These are phyloP conservation scores for Leccinum subspadiceum DNA, from an alignment of 1,284 basidiomycete species.

Conservation along the genomic window DNA sequence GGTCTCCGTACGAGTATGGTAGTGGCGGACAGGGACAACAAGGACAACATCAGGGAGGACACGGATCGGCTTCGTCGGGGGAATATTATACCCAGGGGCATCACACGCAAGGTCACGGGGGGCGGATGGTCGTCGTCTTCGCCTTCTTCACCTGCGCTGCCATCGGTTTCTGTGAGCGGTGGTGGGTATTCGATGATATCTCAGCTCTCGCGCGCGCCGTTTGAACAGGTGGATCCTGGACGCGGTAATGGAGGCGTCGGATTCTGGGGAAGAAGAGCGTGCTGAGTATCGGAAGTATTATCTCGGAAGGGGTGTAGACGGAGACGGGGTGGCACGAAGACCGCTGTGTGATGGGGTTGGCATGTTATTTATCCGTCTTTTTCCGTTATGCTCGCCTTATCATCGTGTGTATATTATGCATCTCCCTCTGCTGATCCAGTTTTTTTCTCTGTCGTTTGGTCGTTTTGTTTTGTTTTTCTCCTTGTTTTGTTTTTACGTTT, in stretches of 20 bases:
- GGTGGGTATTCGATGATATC: constrained; percentile 32
- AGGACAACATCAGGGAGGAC: neutral
- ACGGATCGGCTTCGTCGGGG: constrained; percentile 19
- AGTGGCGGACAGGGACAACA: constrained; percentile 18
- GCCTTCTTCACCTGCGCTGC: constrained; percentile 28
- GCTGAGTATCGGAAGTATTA: constrained; percentile 72
- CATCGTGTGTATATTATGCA: neutral
- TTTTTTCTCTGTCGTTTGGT: neutral
- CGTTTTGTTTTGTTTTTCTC: neutral
- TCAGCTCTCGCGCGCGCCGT: constrained; percentile 30
- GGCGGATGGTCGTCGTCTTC: constrained; percentile 15
- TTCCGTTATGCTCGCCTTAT: neutral
- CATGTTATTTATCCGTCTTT: neutral
- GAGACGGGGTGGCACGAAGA: neutral
- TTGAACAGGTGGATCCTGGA: constrained; percentile 31
- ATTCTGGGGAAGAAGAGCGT: constrained; percentile 56
- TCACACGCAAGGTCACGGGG: constrained; percentile 19
- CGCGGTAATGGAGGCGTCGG: constrained; percentile 18
- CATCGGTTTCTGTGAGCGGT: constrained; percentile 14
- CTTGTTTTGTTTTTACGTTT: neutral
- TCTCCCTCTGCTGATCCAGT: neutral
- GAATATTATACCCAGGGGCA: constrained; percentile 24
- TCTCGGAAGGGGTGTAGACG: constrained; percentile 41
- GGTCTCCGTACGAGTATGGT: constrained; percentile 28
- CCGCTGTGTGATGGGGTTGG: neutral